These are phyloP conservation scores for Phytopythium chamaehyphon DNA, from an alignment of 352 stramenopile genomes.

Conservation along the genomic window DNA sequence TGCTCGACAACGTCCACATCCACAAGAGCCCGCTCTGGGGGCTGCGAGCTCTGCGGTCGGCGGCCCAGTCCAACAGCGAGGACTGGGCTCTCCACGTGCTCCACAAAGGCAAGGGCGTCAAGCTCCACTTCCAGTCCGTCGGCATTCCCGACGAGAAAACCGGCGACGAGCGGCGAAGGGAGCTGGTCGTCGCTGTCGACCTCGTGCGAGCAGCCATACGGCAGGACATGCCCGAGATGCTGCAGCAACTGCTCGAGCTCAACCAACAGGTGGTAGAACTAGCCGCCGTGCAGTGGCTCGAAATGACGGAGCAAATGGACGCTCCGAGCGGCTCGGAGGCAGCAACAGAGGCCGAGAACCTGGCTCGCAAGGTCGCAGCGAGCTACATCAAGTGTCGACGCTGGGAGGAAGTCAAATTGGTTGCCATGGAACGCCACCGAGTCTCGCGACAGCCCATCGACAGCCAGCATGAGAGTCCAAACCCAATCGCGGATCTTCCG, in stretches of 20 bases:
- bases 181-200: background rate
- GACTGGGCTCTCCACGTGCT: background rate
- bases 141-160: background rate
- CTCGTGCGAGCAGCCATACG: background rate
- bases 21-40: background rate
- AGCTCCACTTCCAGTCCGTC: background rate
- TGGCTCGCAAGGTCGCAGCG: background rate
- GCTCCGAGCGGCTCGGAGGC: background rate
- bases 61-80: conserved; percentile 2
- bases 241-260: background rate
- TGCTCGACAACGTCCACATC: background rate
- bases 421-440: background rate
- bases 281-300: background rate
- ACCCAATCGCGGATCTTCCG: background rate
- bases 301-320: background rate
- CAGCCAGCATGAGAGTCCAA: background rate
- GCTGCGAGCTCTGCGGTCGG: background rate
- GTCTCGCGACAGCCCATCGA: background rate
- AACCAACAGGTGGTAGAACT: background rate
- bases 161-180: background rate
- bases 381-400: too few relatives aligned
- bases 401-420: too few relatives aligned
- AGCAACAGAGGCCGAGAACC: background rate
- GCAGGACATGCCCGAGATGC: background rate
- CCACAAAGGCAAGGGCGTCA: background rate